These are phyloP conservation scores for Penicillium angulare DNA, from an alignment of 495 filamentous ascomycete species.

Conservation along the genomic window DNA sequence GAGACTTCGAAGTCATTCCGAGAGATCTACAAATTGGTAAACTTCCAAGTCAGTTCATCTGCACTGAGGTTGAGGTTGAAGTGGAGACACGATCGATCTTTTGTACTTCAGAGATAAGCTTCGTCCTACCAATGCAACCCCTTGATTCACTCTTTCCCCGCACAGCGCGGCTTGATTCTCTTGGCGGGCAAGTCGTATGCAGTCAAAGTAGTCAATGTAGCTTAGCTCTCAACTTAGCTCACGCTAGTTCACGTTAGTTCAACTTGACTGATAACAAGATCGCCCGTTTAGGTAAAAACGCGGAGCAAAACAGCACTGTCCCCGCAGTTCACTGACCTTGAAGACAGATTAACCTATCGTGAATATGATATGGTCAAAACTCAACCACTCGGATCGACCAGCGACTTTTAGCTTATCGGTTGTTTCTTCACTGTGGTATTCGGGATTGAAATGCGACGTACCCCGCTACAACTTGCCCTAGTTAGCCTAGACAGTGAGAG, in stretches of 20 bases:
- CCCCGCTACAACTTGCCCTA: neutral
- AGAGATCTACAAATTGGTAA: too few relatives aligned
- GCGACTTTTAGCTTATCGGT: constrained; percentile 9
- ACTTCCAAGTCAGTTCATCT: too few relatives aligned
- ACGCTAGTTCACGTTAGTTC: neutral
- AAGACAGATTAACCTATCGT: neutral
- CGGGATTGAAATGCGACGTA: neutral
- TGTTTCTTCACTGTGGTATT: neutral
- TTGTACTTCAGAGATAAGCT: neutral
- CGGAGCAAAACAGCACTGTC: constrained; percentile 12
- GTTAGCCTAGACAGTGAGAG: neutral
- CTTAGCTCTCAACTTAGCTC: too few relatives aligned
- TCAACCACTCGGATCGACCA: constrained; percentile 9
- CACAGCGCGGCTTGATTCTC: neutral
- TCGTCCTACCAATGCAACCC: constrained; percentile 2
- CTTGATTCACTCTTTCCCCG: constrained; percentile 1
- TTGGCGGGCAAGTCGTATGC: neutral
- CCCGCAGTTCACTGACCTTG: neutral
- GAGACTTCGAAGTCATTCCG: too few relatives aligned
- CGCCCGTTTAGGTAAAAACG: constrained; percentile 18
- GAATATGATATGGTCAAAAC: neutral
- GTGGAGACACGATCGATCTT: neutral
- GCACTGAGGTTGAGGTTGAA: too few relatives aligned
- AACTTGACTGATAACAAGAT: constrained; percentile 4
- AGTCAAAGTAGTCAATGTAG: too few relatives aligned